phyloP scores from a whole-genome alignment of 1,284 basidiomycete species.

The Moesziomyces globuligerus region DNA sequence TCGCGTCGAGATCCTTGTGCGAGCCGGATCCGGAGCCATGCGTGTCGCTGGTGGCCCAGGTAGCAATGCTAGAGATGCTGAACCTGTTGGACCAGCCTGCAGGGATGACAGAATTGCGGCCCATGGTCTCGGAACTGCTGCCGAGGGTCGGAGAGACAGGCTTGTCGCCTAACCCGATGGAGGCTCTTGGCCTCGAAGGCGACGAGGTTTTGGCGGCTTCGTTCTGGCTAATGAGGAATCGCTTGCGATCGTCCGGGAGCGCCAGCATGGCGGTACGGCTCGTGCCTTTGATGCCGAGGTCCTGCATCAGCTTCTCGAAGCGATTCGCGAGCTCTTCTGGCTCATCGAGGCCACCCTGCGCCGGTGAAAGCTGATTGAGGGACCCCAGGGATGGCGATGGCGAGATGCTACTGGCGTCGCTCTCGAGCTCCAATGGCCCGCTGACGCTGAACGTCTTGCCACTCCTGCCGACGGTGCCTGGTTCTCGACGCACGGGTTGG shows the following conservation, averaged over 20 bases:
- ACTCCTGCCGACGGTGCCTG: conserved; percentile 34
- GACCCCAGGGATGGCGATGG: conserved; percentile 36
- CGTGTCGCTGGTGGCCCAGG: conserved; percentile 61
- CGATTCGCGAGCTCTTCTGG: conserved; percentile 34
- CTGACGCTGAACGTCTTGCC: conserved; percentile 53
- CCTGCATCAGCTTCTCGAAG: conserved; percentile 54
- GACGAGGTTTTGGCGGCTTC: conserved; percentile 44
- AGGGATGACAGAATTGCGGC: conserved; percentile 38
- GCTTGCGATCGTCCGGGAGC: conserved; percentile 76
- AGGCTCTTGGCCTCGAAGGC: conserved; percentile 24
- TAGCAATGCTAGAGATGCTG: conserved; percentile 77
- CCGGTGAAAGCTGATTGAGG: conserved; percentile 24
- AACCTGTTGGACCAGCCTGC: conserved; percentile 76
- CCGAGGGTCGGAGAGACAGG: conserved; percentile 75
- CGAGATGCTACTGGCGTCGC: conserved; percentile 26
- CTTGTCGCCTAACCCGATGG: conserved; percentile 55
- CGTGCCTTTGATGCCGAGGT: conserved; percentile 75
- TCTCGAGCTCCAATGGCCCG: conserved; percentile 54
- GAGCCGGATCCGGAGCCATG: conserved; percentile 16
- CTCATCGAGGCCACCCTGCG: conserved; percentile 13
- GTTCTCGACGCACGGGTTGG: conserved; percentile 12
- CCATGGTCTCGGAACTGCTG: conserved; percentile 67
- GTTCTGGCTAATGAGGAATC: conserved; percentile 72
- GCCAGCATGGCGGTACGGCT: conserved; percentile 76
- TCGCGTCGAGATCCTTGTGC: conserved; percentile 24